phyloP scores from a whole-genome alignment of 176 grass and related monocot species.

The Paspalum vaginatum region DNA sequence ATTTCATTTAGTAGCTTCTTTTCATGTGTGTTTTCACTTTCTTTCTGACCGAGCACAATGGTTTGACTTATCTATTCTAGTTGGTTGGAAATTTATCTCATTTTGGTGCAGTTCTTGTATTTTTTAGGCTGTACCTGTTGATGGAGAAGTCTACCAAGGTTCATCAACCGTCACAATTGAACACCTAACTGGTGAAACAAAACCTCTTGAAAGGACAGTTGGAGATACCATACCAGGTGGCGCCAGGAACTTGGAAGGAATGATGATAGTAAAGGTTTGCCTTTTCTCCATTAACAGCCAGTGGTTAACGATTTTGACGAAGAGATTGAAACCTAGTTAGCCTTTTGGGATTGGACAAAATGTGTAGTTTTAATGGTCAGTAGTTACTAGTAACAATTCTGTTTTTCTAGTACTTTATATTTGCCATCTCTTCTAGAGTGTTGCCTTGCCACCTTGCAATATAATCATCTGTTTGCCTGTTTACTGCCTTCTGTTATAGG shows the following conservation, averaged over 20 bases:
- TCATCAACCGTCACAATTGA: conserved; percentile 93
- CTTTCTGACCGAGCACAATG: conserved; percentile 3
- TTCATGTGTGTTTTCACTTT: conserved; percentile 5
- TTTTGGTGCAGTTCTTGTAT: conserved; percentile 53
- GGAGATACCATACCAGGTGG: conserved; percentile 96
- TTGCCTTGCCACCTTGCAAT: conserved; percentile 20
- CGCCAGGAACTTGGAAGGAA: conserved; percentile 97
- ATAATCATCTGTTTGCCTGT: conserved; percentile 36
- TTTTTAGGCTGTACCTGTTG: conserved; percentile 95
- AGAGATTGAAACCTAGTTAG: background rate
- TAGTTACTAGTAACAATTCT: background rate
- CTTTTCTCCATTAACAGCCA: conserved; percentile 22
- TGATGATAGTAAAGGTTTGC: conserved; percentile 96
- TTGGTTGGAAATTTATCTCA: conserved; percentile 38
- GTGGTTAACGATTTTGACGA: background rate
- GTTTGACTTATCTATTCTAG: conserved; percentile 2
- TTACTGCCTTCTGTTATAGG: conserved; percentile 57
- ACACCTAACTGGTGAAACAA: conserved; percentile 92
- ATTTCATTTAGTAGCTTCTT: conserved; percentile 3
- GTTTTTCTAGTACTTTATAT: background rate
- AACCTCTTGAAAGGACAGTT: conserved; percentile 82
- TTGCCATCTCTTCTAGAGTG: conserved; percentile 17
- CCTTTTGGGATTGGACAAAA: background rate
- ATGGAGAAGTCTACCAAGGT: conserved; percentile 97
- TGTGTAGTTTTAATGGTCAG: conserved; percentile 14